Evolutionary conservation across 2,329 filamentous ascomycete species (phyloP).

Genomic region (Ustulina deusta): DNA sequence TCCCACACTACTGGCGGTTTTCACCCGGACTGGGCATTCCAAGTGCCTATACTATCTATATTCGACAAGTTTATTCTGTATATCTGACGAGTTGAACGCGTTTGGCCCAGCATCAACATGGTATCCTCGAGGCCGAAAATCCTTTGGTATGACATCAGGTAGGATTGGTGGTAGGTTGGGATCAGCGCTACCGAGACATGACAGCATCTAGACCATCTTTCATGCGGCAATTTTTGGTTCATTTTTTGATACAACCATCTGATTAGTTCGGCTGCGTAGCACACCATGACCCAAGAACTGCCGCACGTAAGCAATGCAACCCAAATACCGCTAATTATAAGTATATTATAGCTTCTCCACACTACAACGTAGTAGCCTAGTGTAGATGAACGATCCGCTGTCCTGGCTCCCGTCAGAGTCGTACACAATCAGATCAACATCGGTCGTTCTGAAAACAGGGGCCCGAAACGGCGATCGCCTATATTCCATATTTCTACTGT

Average conservation of each 20-base stretch:
- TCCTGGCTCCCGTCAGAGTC: neutral
- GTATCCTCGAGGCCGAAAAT: neutral
- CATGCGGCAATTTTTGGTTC: slow-evolving; percentile 2
- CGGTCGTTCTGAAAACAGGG: slow-evolving; percentile 5
- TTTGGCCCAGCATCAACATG: neutral
- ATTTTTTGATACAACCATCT: neutral
- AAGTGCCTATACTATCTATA: neutral
- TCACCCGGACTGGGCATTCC: neutral
- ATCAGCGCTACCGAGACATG: neutral
- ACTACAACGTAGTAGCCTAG: neutral
- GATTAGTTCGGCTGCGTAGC: slow-evolving; percentile 1
- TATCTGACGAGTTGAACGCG: neutral
- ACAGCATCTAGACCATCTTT: neutral
- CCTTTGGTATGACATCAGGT: neutral
- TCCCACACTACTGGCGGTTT: neutral
- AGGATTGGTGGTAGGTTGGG: neutral
- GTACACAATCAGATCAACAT: neutral
- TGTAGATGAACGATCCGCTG: neutral
- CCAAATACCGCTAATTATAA: neutral
- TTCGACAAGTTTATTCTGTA: too few relatives aligned
- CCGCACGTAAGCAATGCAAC: slow-evolving; percentile 10
- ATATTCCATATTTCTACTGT: neutral
- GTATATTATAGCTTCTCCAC: neutral
- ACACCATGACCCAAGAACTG: slow-evolving; percentile 5
- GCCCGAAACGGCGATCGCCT: slow-evolving; percentile 7